Evolutionary conservation across 2,329 filamentous ascomycete species (phyloP), one percentile per base, ranked within the genome.

Genomic region (Sarocladium oryzae): DNA sequence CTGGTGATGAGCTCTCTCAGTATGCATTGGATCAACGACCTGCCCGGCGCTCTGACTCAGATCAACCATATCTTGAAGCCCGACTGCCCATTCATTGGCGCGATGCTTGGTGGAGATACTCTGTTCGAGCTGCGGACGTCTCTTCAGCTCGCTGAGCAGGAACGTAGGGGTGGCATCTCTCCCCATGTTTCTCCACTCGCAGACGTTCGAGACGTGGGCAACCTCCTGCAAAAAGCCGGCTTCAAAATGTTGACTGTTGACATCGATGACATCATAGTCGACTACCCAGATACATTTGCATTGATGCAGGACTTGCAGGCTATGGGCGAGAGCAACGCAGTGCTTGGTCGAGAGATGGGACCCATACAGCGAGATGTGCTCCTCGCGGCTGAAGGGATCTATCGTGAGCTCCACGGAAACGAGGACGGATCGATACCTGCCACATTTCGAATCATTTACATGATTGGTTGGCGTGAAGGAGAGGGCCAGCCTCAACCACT

Each of bases 211-310:
- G 95, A 99, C 63, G 81, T 97, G 1, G 93, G 93, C 2, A 91
- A 90, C 2, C 71, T 99, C 51, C 71, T 99, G 55, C 87, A 88
- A 58, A 84, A 85, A 56, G 88, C 92, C 1, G 90, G 91, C 16
- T 99, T 97, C 74, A 95, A 91, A 68, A 86, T 99, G 74, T 75
- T 97, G 60, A 99, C 95, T 0, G 90, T 99, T 1, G 93, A 99
- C 61, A 85, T 99, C 13, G 95, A 99, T 68, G 93, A 99, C 68
- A 95, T 99, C 49, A 82, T 97, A 24, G 89, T 99, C 26, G 90
- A 96, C 66, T 99, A 90, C 63, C 93, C 93, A 0, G 83, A 92
- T 68, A 86, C 80, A 0, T 96, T 96, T 70, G 83, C 89, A 1
- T 73, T 99, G 51, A 96, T 99, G 91, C 79, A 85, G 60, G 93